Evolutionary conservation across 305 asterid species (phyloP), one percentile per base, ranked within the genome.

Genomic region (Stenogyne calaminthoides): DNA sequence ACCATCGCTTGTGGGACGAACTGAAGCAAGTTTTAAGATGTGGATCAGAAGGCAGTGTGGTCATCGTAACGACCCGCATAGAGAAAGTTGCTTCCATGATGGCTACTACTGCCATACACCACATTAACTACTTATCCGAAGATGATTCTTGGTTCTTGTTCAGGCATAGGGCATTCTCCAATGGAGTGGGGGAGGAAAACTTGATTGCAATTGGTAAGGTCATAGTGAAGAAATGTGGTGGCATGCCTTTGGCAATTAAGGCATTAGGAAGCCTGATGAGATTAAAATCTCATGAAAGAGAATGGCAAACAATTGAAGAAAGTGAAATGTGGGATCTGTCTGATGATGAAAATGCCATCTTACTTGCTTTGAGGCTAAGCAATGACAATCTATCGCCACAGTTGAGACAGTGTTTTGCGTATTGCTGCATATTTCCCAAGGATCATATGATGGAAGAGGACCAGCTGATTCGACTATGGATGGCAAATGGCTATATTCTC

Each of bases 341-440:
- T 3, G 62, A 56, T 20, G 62, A 56, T 19, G 62, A 56, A 56
- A 56, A 56, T 56, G 62, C 10, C 36, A 20, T 56, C 36, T 56
- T 56, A 56, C 62, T 83, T 16, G 81, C 76, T 11, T 65, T 85
- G 65, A 82, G 71, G 75, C 61, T 85, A 75, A 82, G 87, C 66
- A 80, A 82, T 76, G 73, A 76, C 51, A 78, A 85, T 78, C 68
- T 83, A 27, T 52, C 71, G 10, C 49, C 40, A 16, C 82, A 72
- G 4, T 16, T 83, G 63, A 81, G 78, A 47, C 77, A 66, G 34
- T 83, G 86, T 55, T 83, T 81, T 70, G 64, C 42, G 1, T 58
- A 58, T 58, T 83, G 86, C 60, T 75, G 80, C 64, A 39, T 83
- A 69, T 85, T 64, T 74, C 84, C 80, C 18, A 58, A 58, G 40